phyloP scores from a whole-genome alignment of 176 grass and related monocot species.

The Saccharum officinarum region DNA sequence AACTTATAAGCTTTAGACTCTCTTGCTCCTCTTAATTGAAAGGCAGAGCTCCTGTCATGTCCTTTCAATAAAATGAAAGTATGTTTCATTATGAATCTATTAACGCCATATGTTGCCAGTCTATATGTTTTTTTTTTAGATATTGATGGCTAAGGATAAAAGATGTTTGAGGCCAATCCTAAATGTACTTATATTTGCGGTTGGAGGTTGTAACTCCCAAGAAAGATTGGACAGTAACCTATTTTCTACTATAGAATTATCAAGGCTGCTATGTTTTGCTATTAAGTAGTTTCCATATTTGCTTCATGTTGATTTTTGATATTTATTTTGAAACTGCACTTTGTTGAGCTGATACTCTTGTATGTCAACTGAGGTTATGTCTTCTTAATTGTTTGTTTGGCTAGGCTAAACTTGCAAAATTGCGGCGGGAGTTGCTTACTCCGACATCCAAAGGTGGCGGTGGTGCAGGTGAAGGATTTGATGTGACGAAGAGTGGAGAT shows the following conservation, averaged over 20 bases:
- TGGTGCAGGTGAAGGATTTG: constrained; percentile 91
- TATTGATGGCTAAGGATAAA: background rate
- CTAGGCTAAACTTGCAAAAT: constrained; percentile 96
- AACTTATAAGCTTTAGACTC: too few relatives aligned
- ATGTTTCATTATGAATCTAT: background rate
- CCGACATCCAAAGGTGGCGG: constrained; percentile 84
- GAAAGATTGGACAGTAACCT: background rate
- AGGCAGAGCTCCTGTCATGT: too few relatives aligned
- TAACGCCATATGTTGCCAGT: background rate
- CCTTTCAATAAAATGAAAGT: background rate
- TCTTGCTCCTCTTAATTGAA: too few relatives aligned
- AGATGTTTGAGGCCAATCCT: background rate
- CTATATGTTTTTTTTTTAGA: background rate
- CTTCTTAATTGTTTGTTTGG: constrained; percentile 30
- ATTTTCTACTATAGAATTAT: background rate
- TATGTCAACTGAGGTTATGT: background rate
- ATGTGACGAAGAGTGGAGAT: constrained; percentile 97
- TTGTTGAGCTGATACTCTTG: background rate
- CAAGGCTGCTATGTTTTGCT: background rate
- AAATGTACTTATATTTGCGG: background rate
- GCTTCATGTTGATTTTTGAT: background rate
- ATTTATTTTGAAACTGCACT: background rate
- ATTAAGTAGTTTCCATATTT: background rate
- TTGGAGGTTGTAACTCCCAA: background rate
- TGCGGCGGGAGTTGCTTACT: constrained; percentile 78